Base-by-base conservation (phyloP, 106 monocot genomes). In the Phalaenopsis equestris region DNA sequence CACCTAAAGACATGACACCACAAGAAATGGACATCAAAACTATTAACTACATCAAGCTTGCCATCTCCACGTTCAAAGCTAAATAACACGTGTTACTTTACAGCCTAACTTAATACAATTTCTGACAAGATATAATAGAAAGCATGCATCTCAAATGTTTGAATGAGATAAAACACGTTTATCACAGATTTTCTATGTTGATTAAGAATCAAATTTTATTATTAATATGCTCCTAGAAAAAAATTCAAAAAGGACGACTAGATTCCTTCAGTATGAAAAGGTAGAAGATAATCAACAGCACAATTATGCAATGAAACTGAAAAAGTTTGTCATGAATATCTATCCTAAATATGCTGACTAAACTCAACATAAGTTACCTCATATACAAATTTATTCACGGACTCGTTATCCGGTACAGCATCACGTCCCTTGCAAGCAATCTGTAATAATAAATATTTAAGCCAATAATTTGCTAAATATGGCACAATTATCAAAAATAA, bases 381-480 rank as follows among this genome's bases (percentile, higher is more conserved):
- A 80, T 82, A 79, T 24, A 88, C 87, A 84, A 97, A 97, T 61
- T 12, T 78, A 81, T 94, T 97, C 6, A 97, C 93, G 61, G 94
- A 91, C 56, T 88, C 87, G 73, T 94, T 94, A 81, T 97, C 97
- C 55, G 97, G 97, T 42, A 97, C 97, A 78, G 90, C 85, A 84
- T 92, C 97, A 24, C 97, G 86, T 70, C 97, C 97, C 79, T 90
- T 97, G 87, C 97, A 97, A 77, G 88, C 75, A 45, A 97, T 97
- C 97, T 97, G 75, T 37, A 88, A 74, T 4, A 77, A 80, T 37
- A 72, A 77, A 55, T 48, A 21, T 24, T 70, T 19, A n/a, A 68
- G 57, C 24, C 56, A 75, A 6, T 7, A 17, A 81, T 42, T n/a
- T 10, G 1, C 52, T 12, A 67, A 72, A 55, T 9, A 80, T 37